Conservation (phyloP, 1,284 basidiomycete species). For the Jaminaea rosea region DNA sequence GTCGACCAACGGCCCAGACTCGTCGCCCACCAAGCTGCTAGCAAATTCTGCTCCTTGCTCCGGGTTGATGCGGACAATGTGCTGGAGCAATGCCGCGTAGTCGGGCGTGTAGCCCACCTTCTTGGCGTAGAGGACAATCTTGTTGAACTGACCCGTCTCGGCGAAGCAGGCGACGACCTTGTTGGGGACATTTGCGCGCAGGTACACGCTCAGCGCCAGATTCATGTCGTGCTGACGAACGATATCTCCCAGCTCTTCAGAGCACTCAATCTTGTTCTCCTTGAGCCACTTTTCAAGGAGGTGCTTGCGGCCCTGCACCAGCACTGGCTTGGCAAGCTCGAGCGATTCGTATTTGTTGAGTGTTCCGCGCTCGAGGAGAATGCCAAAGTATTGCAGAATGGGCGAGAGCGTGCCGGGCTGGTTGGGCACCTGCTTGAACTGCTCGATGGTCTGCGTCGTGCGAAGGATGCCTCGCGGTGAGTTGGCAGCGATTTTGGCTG, state of each 20-base stretch:
- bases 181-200: constrained; percentile 94
- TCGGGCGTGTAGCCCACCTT: constrained; percentile 93
- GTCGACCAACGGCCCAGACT: constrained; percentile 83
- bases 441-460: constrained; percentile 90
- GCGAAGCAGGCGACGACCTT: constrained; percentile 97
- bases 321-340: constrained; percentile 88
- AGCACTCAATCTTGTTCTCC: constrained; percentile 99
- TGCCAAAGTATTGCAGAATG: constrained; percentile 97
- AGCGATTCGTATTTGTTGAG: constrained; percentile 94
- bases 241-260: constrained; percentile 95
- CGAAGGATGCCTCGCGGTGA: constrained; percentile 93
- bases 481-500: constrained; percentile 97
- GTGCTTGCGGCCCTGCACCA: constrained; percentile 94
- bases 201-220: constrained; percentile 94
- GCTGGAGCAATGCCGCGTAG: constrained; percentile 88
- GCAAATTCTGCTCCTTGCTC: constrained; percentile 99
- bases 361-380: constrained; percentile 92
- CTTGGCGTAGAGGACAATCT: constrained; percentile 96
- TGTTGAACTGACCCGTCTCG: constrained; percentile 96
- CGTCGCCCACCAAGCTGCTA: constrained; percentile 86
- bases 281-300: constrained; percentile 98
- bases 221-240: constrained; percentile 95
- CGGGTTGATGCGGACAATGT: constrained; percentile 90
- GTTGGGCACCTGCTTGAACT: constrained; percentile 90
- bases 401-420: constrained; percentile 86